Conservation (phyloP, 371 early-diverging fungal genomes). For the Blastocladiella emersonii region DNA sequence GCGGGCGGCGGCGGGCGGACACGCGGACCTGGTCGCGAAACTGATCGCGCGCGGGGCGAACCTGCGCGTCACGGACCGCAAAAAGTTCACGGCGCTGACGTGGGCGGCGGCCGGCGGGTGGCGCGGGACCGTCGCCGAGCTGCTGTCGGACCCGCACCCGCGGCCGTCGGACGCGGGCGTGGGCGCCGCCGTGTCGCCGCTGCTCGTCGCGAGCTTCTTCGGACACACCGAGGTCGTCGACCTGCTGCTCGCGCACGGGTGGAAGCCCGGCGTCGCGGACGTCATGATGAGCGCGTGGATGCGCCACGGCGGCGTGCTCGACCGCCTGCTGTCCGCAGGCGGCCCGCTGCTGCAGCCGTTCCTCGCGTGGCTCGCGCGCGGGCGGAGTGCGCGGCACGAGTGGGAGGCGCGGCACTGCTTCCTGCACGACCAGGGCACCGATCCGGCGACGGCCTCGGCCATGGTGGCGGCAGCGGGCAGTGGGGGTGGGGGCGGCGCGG, state of each 20-base stretch:
- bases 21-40: conserved; percentile 12
- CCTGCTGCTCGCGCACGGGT: not conserved
- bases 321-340: conserved; percentile 9
- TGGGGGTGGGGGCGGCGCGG: too few relatives aligned
- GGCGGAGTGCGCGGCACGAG: not conserved
- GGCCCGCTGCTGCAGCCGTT: conserved; percentile 6
- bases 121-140: not conserved
- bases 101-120: not conserved
- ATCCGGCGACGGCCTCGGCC: not conserved
- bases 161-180: too few relatives aligned
- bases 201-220: not conserved
- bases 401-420: not conserved
- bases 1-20: conserved; percentile 8
- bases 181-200: not conserved
- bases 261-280: conserved; percentile 11
- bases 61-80: conserved; percentile 6
- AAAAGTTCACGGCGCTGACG: not conserved
- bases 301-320: conserved; percentile 12
- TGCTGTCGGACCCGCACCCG: not conserved
- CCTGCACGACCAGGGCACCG: not conserved
- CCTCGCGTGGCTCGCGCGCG: not conserved
- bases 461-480: too few relatives aligned
- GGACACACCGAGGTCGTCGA: not conserved
- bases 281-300: conserved; percentile 31
- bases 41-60: conserved; percentile 18